Conservation (phyloP, 108 stramenopile species). For the Pseudonitzschia delicatissima region DNA sequence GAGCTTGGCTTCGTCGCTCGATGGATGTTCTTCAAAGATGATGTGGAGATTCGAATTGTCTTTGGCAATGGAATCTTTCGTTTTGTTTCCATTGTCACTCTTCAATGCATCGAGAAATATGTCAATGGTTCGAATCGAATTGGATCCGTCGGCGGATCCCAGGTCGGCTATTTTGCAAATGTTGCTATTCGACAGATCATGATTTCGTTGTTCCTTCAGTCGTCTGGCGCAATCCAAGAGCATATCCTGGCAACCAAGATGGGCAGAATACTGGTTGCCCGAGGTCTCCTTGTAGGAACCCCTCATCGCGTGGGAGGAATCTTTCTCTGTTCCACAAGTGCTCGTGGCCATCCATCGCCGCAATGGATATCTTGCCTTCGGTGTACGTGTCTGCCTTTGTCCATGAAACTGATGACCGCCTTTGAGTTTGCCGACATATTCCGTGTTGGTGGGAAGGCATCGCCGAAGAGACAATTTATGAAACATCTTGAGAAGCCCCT, state of each 20-base stretch:
- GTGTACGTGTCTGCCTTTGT: no score
- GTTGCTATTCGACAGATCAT: neutral
- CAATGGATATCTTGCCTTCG: no score
- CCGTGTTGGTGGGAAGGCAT: no score
- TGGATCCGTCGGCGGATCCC: conserved; percentile 40
- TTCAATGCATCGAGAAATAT: conserved; percentile 15
- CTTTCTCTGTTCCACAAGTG: no score
- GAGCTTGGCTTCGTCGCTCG: conserved; percentile 18
- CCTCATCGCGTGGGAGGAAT: no score
- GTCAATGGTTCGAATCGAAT: conserved; percentile 28
- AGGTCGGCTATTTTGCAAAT: conserved; percentile 20
- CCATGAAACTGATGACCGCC: no score
- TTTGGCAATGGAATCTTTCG: neutral
- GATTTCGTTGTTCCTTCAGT: neutral
- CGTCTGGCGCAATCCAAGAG: neutral
- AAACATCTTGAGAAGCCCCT: no score
- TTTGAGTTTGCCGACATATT: no score
- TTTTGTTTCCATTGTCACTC: neutral
- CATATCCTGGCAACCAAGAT: conserved; percentile 2
- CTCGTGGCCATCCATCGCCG: no score
- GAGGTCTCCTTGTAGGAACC: conserved; percentile 8
- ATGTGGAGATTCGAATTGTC: conserved; percentile 14
- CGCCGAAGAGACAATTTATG: no score
- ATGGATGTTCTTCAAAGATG: conserved; percentile 37
- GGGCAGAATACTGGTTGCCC: conserved; percentile 5